A percentile compares a stretch with the other conserved stretches of the same genome.
These are phyloP conservation scores for Acacia melanoxylon DNA, from an alignment of 306 rosid species.

Conservation along the genomic window DNA sequence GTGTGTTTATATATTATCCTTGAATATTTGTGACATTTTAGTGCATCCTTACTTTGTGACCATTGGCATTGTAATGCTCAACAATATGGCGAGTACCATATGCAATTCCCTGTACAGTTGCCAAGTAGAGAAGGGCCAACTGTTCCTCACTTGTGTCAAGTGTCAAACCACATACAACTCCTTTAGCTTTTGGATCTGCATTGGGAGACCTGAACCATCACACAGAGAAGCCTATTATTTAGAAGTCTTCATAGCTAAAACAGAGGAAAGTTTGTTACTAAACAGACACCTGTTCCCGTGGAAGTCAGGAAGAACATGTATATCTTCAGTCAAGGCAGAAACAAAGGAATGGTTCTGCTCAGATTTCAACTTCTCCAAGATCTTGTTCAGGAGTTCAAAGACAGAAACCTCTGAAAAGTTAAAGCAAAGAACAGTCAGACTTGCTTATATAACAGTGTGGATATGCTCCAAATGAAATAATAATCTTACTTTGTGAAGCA, in stretches of 20 bases:
- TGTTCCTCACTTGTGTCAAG: slow-evolving; percentile 85
- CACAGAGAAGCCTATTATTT: slow-evolving; percentile 34
- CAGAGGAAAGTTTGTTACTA: slow-evolving; percentile 22
- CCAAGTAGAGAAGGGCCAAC: slow-evolving; percentile 82
- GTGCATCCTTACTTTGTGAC: slow-evolving; percentile 78
- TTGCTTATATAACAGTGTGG: slow-evolving; percentile 4
- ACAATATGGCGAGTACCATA: slow-evolving; percentile 97
- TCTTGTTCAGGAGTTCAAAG: slow-evolving; percentile 82
- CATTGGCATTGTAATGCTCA: slow-evolving; percentile 91
- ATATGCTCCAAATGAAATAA: slow-evolving; percentile 19
- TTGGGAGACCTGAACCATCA: slow-evolving; percentile 79
- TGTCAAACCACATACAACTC: slow-evolving; percentile 82
- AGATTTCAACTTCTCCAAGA: slow-evolving; percentile 59
- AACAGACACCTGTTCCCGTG: slow-evolving; percentile 89
- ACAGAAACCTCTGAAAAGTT: slow-evolving; percentile 63
- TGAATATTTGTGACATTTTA: slow-evolving; percentile 21
- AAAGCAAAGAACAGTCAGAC: slow-evolving; percentile 21
- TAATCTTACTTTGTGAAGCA: slow-evolving; percentile 70
- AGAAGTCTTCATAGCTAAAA: slow-evolving; percentile 23
- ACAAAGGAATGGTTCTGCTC: slow-evolving; percentile 67
- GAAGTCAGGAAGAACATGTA: slow-evolving; percentile 89
- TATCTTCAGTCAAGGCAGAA: slow-evolving; percentile 83
- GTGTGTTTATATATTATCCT: slow-evolving; percentile 21
- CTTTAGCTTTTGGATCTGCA: slow-evolving; percentile 94
- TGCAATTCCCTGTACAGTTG: slow-evolving; percentile 90